Evolutionary conservation across 2,329 filamentous ascomycete genomes (phyloP).

Genomic region (Fusarium xyrophilum): DNA sequence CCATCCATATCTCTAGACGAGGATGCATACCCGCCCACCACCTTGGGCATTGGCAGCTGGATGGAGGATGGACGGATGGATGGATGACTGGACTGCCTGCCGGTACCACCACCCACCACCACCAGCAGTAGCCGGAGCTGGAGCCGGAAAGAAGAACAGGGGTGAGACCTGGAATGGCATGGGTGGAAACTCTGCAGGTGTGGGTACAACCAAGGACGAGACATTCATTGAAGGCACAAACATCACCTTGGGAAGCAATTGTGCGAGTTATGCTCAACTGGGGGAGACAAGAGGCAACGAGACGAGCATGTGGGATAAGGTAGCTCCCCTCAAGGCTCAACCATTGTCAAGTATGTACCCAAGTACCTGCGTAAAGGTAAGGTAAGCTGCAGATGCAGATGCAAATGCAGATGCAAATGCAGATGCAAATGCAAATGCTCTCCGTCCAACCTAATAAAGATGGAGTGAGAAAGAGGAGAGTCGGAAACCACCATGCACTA

Average conservation of each 20-base stretch:
- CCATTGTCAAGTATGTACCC: background rate
- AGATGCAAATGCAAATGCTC: slow-evolving; percentile 9
- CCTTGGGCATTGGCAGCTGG: slow-evolving; percentile 24
- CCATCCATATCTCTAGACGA: slow-evolving; percentile 19
- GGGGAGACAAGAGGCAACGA: slow-evolving; percentile 31
- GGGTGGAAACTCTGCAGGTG: slow-evolving; percentile 9
- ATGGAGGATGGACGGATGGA: background rate
- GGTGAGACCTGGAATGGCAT: slow-evolving; percentile 22
- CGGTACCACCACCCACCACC: slow-evolving; percentile 28
- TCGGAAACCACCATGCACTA: slow-evolving; percentile 8
- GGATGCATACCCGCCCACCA: slow-evolving; percentile 22
- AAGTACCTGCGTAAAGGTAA: background rate
- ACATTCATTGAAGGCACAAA: slow-evolving; percentile 30
- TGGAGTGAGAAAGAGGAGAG: background rate
- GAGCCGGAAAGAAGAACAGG: slow-evolving; percentile 36
- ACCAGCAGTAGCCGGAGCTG: slow-evolving; percentile 35
- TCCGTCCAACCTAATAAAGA: background rate
- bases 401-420: no score
- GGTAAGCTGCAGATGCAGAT: slow-evolving; percentile 18
- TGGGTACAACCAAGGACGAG: slow-evolving; percentile 18
- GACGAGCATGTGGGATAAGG: background rate
- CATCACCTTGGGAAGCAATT: slow-evolving; percentile 22
- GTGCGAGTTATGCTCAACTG: slow-evolving; percentile 20
- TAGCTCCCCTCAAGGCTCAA: background rate
- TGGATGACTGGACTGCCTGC: slow-evolving; percentile 2